Evolutionary conservation across 148 eudicot species (phyloP).

Genomic region (Rhododendron williamsianum): DNA sequence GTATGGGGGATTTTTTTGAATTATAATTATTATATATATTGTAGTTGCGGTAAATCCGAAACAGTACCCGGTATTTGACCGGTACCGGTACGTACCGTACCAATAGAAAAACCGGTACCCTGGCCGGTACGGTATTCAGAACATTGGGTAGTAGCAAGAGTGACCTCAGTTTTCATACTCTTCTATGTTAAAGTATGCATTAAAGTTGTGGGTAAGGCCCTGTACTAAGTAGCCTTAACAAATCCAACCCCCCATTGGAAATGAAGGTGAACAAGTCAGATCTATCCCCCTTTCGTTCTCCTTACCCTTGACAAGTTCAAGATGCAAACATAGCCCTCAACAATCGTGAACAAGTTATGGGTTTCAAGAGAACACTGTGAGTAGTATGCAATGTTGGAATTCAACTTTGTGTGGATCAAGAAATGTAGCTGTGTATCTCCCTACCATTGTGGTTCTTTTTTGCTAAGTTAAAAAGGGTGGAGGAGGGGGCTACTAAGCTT

Average conservation of each 20-base stretch:
- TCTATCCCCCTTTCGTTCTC: not conserved
- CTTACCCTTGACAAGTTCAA: not conserved
- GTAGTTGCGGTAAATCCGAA: no score
- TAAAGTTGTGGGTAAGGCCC: not conserved
- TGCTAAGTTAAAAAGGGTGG: not conserved
- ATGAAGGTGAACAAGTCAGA: not conserved
- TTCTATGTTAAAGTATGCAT: not conserved
- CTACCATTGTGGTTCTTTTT: not conserved
- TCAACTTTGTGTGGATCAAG: not conserved
- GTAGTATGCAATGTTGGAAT: not conserved
- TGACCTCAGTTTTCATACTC: not conserved
- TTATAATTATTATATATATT: no score
- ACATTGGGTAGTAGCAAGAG: not conserved
- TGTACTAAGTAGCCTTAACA: not conserved
- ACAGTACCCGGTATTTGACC: no score
- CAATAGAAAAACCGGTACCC: no score
- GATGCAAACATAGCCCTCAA: not conserved
- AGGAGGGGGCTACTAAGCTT: not conserved
- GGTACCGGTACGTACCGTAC: no score
- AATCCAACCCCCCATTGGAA: not conserved
- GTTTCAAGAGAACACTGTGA: not conserved
- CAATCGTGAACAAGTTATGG: not conserved
- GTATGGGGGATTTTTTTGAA: no score
- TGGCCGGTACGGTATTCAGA: no score
- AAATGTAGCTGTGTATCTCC: not conserved